Percentiles rank a stretch among this genome's conserved stretches.
Conservation (phyloP, 352 stramenopile species). For the Blastocystis hominis region DNA sequence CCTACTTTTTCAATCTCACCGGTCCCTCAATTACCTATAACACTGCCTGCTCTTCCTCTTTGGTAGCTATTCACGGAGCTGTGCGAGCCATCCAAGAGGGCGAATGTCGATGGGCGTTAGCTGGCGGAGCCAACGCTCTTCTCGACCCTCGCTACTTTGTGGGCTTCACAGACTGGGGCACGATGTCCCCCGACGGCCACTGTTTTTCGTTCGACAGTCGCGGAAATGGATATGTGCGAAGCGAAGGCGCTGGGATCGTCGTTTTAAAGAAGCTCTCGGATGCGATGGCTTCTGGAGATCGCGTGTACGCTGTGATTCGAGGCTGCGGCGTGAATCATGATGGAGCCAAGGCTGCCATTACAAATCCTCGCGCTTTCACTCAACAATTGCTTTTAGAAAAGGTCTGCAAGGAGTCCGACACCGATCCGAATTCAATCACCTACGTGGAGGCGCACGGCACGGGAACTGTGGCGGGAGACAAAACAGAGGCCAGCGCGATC, state of each 20-base stretch:
- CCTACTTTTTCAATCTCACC: conserved; percentile 48
- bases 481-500: conserved; percentile 34
- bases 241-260: conserved; percentile 43
- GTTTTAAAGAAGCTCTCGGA: conserved; percentile 29
- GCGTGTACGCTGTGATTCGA: conserved; percentile 56
- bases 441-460: conserved; percentile 52
- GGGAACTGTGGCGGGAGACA: conserved; percentile 42
- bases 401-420: not conserved
- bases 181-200: conserved; percentile 54
- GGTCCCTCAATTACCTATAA: conserved; percentile 48
- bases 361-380: not conserved
- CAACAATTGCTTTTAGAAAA: conserved; percentile 6
- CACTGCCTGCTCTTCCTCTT: conserved; percentile 54
- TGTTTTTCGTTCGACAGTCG: conserved; percentile 46
- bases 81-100: conserved; percentile 25
- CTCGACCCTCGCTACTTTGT: conserved; percentile 58
- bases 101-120: conserved; percentile 45
- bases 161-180: conserved; percentile 56
- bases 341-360: conserved; percentile 43
- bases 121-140: conserved; percentile 48
- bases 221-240: conserved; percentile 49
- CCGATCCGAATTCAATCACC: not conserved
- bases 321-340: conserved; percentile 54
- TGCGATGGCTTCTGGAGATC: not conserved
- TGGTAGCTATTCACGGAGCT: conserved; percentile 40